A percentile compares a stretch with the other conserved stretches of the same genome.
phyloP scores from a whole-genome alignment of 805 yeast genomes.

The Teunomyces barrocoloradensis region DNA sequence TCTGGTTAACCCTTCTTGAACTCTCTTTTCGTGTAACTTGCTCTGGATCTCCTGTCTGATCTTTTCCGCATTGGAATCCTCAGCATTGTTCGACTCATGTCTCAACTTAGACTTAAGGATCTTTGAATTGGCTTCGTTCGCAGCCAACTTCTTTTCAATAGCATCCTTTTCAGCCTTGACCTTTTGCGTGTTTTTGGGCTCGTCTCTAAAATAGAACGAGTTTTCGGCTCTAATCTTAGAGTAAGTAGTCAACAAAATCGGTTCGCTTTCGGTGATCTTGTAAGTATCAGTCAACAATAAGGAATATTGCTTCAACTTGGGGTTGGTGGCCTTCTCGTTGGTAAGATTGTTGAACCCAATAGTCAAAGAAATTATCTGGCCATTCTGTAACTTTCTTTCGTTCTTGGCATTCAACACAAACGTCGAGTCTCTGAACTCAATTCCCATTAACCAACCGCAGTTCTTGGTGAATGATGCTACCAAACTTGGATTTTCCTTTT shows the following conservation, averaged over 20 bases:
- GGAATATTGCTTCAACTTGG: constrained; percentile 60
- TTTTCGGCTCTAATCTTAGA: constrained; percentile 71
- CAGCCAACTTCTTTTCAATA: constrained; percentile 28
- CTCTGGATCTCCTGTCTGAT: constrained; percentile 80
- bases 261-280: constrained; percentile 60
- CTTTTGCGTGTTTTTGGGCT: constrained; percentile 33
- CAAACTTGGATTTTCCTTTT: constrained; percentile 59
- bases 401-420: constrained; percentile 72
- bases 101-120: constrained; percentile 76
- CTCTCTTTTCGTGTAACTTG: constrained; percentile 79
- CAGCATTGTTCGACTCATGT: constrained; percentile 68
- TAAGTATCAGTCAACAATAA: constrained; percentile 79
- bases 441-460: constrained; percentile 85
- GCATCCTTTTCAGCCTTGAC: constrained; percentile 40
- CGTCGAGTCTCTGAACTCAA: constrained; percentile 81
- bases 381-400: constrained; percentile 63
- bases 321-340: constrained; percentile 43
- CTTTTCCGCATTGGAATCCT: constrained; percentile 68
- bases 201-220: constrained; percentile 79
- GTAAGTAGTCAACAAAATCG: constrained; percentile 68
- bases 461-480: constrained; percentile 66
- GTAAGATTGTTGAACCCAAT: constrained; percentile 71
- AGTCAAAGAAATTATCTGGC: constrained; percentile 71
- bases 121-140: constrained; percentile 49
- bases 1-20: constrained; percentile 80